These are phyloP conservation scores for Eimeria acervulina DNA, from an alignment of 169 alveolate genomes.

Conservation along the genomic window DNA sequence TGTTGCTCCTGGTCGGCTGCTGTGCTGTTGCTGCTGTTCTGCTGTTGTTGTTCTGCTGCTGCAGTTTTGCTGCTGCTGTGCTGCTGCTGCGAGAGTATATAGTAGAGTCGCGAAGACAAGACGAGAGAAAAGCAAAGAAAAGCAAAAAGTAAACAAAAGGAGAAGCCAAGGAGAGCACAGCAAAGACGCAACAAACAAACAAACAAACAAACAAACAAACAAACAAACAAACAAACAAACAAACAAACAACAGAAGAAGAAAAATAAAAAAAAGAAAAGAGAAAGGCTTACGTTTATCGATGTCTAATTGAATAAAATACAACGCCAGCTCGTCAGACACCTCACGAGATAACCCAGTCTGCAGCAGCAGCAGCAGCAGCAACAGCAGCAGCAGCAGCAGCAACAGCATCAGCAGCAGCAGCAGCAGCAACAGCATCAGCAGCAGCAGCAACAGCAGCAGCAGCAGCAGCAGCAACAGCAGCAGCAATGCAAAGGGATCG, in stretches of 20 bases:
- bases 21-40: too few relatives aligned
- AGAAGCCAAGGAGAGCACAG: too few relatives aligned
- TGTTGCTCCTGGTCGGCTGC: too few relatives aligned
- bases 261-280: neutral
- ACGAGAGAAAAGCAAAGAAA: neutral
- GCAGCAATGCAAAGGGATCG: too few relatives aligned
- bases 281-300: slow-evolving; percentile 40
- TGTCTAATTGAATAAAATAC: slow-evolving; percentile 10
- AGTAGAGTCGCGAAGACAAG: neutral
- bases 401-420: neutral
- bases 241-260: too few relatives aligned
- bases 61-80: too few relatives aligned
- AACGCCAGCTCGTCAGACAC: neutral
- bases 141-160: too few relatives aligned
- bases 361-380: neutral
- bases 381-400: neutral
- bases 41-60: neutral
- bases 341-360: slow-evolving; percentile 25
- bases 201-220: too few relatives aligned
- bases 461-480: neutral
- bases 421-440: neutral
- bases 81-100: neutral
- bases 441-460: neutral
- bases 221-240: too few relatives aligned
- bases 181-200: too few relatives aligned